These are phyloP conservation scores for Coemansia sp. DNA, from an alignment of 192 early-diverging fungal genomes.

Conservation along the genomic window DNA sequence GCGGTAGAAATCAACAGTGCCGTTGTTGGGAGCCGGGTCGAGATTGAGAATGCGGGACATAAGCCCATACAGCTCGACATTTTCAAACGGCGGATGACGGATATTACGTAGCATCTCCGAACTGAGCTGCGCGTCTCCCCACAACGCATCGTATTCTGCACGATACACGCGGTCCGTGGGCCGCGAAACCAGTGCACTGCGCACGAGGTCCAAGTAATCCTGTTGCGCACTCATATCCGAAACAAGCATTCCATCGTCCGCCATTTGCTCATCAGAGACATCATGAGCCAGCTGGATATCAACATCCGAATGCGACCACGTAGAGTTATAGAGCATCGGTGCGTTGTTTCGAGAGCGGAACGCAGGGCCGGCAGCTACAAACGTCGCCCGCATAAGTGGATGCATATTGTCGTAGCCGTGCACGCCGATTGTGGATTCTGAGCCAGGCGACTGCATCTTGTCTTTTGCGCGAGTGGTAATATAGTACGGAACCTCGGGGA, in stretches of 20 bases:
- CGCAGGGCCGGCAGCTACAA: constrained; percentile 73
- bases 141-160: constrained; percentile 32
- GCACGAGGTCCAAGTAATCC: constrained; percentile 40
- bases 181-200: constrained; percentile 19
- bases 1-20: constrained; percentile 48
- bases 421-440: constrained; percentile 54
- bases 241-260: constrained; percentile 19
- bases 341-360: constrained; percentile 39
- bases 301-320: not conserved
- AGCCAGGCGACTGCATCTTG: constrained; percentile 7
- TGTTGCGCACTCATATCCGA: constrained; percentile 46
- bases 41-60: constrained; percentile 50
- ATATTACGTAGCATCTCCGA: constrained; percentile 19
- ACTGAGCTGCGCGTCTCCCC: constrained; percentile 28
- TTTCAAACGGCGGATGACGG: constrained; percentile 58
- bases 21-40: constrained; percentile 68
- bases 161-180: constrained; percentile 10
- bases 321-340: constrained; percentile 6
- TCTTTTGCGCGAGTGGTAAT: constrained; percentile 46
- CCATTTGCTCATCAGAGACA: constrained; percentile 6
- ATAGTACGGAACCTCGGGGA: constrained; percentile 67
- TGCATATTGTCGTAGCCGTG: constrained; percentile 84
- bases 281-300: constrained; percentile 2
- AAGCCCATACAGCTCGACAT: constrained; percentile 73
- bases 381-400: constrained; percentile 79